phyloP scores from a whole-genome alignment of 257 asterid species.

The Solanum lignicaule region DNA sequence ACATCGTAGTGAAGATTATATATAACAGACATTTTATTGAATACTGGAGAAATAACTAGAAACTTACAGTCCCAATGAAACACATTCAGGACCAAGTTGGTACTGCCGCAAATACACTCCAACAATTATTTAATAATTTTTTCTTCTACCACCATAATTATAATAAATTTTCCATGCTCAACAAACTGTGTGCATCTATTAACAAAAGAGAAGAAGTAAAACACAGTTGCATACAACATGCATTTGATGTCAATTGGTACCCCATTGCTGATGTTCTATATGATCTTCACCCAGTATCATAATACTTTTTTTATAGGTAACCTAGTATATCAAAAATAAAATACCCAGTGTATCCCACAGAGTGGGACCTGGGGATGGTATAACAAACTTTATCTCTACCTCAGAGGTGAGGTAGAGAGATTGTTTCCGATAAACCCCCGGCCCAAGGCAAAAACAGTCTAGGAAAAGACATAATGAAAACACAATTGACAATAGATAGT shows the following conservation, averaged over 20 bases:
- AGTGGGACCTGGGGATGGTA: not conserved
- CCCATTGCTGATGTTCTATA: not conserved
- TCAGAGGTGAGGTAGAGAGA: not conserved
- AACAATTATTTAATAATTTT: not conserved
- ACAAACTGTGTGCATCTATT: not conserved
- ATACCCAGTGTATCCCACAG: not conserved
- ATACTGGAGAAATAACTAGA: not conserved
- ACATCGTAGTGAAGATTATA: not conserved
- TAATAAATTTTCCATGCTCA: not conserved
- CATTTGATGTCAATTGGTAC: not conserved
- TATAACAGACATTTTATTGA: not conserved
- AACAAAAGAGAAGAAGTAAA: not conserved
- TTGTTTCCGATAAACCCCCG: not conserved
- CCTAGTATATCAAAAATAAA: not conserved
- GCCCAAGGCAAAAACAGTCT: not conserved
- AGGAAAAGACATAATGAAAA: not conserved
- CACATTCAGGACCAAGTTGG: not conserved
- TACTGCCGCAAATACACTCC: not conserved
- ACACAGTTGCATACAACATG: not conserved
- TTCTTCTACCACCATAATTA: not conserved
- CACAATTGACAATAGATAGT: not conserved
- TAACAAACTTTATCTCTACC: not conserved
- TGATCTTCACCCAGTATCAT: not conserved
- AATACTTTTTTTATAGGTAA: not conserved
- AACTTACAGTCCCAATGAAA: not conserved